Evolutionary conservation across 306 rosid genomes (phyloP).

Genomic region (Ormosia emarginata): DNA sequence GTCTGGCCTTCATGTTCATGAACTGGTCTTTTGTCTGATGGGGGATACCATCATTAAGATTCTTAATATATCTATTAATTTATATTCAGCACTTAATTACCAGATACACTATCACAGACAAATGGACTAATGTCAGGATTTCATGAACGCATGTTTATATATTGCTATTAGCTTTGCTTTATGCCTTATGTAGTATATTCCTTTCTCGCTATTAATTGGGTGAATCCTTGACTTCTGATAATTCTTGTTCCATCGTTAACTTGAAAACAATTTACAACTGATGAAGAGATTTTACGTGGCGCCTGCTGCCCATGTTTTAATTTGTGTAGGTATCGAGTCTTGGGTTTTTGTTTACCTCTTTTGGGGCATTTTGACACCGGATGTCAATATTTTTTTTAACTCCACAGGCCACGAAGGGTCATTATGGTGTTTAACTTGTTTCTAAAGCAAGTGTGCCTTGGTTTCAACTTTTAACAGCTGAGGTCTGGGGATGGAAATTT

Average conservation of each 20-base stretch:
- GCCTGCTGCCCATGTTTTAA: background rate
- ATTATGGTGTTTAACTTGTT: constrained; percentile 22
- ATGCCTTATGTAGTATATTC: background rate
- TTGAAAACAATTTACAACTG: background rate
- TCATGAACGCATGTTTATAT: background rate
- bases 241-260: background rate
- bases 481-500: background rate
- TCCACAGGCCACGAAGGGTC: background rate
- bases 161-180: background rate
- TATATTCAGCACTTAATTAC: constrained; percentile 31
- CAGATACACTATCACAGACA: constrained; percentile 28
- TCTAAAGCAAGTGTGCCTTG: constrained; percentile 15
- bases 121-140: constrained; percentile 41
- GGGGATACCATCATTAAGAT: background rate
- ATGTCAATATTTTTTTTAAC: background rate
- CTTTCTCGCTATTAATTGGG: background rate
- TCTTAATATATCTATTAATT: constrained; percentile 16
- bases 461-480: background rate
- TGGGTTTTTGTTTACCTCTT: background rate
- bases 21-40: constrained; percentile 92
- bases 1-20: constrained; percentile 86
- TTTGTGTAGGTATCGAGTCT: background rate
- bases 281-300: background rate
- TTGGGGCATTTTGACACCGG: background rate
- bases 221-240: background rate